Evolutionary conservation across 441 rosid genomes (phyloP).

Genomic region (Macaranga tanarius): DNA sequence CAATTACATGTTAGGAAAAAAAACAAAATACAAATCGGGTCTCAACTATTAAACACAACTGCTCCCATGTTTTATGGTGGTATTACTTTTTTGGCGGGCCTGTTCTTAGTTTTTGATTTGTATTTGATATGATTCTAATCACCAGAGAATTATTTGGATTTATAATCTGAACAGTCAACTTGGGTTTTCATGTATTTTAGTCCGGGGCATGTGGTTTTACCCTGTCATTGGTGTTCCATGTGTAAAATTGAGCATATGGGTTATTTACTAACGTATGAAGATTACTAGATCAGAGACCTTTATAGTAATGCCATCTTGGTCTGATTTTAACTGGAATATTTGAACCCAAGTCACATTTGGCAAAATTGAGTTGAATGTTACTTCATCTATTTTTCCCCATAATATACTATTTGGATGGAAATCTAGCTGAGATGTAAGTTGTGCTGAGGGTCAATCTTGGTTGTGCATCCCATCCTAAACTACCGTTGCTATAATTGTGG

Average conservation of each 20-base stretch:
- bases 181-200: neutral
- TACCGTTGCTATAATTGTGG: too few species aligned
- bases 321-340: neutral
- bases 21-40: too few species aligned
- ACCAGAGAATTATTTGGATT: neutral
- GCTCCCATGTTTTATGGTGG: too few species aligned
- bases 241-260: neutral
- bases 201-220: neutral
- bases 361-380: neutral
- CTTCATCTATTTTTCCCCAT: neutral
- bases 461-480: too few species aligned
- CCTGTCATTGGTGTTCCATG: neutral
- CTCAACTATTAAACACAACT: too few species aligned
- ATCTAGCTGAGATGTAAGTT: neutral
- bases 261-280: neutral
- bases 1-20: neutral
- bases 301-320: neutral
- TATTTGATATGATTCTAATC: neutral
- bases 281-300: neutral
- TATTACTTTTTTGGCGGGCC: too few species aligned
- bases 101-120: neutral
- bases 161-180: neutral
- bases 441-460: too few species aligned
- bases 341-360: neutral
- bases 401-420: neutral